phyloP scores from a whole-genome alignment of 164 flowering plant species.

The Aristolochia fimbriata region DNA sequence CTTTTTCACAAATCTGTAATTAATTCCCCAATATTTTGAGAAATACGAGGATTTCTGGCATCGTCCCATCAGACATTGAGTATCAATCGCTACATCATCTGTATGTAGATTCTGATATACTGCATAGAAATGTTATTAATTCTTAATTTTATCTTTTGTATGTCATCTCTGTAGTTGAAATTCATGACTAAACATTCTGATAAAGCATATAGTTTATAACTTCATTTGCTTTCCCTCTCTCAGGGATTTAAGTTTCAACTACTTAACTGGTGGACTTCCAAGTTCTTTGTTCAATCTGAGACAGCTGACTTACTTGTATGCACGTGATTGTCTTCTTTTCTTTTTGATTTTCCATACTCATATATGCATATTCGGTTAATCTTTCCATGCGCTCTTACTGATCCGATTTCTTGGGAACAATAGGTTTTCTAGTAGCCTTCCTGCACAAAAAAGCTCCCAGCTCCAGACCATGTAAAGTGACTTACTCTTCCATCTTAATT shows the following conservation, averaged over 20 bases:
- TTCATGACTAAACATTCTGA: not conserved
- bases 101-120: slow-evolving; percentile 29
- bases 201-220: not conserved
- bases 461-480: slow-evolving; percentile 46
- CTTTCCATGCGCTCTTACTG: not conserved
- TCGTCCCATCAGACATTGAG: slow-evolving; percentile 51
- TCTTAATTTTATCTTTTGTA: not conserved
- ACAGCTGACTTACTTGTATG: slow-evolving; percentile 9
- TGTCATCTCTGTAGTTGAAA: not conserved
- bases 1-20: not conserved
- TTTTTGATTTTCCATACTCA: not conserved
- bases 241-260: slow-evolving; percentile 19
- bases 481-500: no score
- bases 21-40: slow-evolving; percentile 39
- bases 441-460: slow-evolving; percentile 30
- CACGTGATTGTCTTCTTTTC: not conserved
- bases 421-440: slow-evolving; percentile 44
- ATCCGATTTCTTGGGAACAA: slow-evolving; percentile 80
- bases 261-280: slow-evolving; percentile 9
- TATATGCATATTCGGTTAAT: not conserved
- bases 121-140: not conserved
- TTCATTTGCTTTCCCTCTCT: not conserved
- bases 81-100: slow-evolving; percentile 26
- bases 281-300: slow-evolving; percentile 9
- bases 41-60: slow-evolving; percentile 47